These are phyloP conservation scores for Pseudohyphozyma bogoriensis DNA, from an alignment of 768 basidiomycete genomes.

Conservation along the genomic window DNA sequence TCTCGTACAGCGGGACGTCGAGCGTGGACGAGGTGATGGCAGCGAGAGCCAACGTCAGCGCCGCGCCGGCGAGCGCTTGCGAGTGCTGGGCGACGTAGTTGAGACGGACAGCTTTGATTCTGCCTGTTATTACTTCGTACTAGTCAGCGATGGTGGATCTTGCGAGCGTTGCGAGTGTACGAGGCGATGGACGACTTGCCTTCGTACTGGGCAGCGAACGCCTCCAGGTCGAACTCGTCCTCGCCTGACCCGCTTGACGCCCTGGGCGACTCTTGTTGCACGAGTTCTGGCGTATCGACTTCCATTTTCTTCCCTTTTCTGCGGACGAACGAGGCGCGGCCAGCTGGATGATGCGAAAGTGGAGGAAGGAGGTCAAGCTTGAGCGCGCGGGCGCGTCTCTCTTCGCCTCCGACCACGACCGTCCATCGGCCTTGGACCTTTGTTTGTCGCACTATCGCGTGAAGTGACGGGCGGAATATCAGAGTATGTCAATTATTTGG, in stretches of 20 bases:
- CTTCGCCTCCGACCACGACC: no score
- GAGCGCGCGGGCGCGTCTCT: not conserved
- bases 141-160: not conserved
- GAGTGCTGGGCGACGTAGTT: conserved; percentile 55
- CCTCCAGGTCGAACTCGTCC: conserved; percentile 63
- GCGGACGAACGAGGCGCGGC: no score
- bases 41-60: conserved; percentile 56
- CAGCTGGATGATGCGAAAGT: no score
- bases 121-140: conserved; percentile 44
- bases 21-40: conserved; percentile 54
- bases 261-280: not conserved
- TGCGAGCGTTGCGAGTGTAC: not conserved
- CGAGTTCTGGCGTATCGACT: conserved; percentile 6
- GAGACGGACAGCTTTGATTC: conserved; percentile 63
- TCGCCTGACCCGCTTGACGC: not conserved
- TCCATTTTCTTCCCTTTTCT: no score
- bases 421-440: no score
- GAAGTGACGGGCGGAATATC: no score
- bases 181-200: conserved; percentile 43
- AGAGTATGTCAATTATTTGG: no score
- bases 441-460: no score
- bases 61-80: conserved; percentile 61
- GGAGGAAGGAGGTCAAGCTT: not conserved
- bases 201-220: conserved; percentile 64
- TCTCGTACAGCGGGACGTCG: conserved; percentile 46